phyloP scores from a whole-genome alignment of 2,329 filamentous ascomycete species.

The Monosporascus sp. region DNA sequence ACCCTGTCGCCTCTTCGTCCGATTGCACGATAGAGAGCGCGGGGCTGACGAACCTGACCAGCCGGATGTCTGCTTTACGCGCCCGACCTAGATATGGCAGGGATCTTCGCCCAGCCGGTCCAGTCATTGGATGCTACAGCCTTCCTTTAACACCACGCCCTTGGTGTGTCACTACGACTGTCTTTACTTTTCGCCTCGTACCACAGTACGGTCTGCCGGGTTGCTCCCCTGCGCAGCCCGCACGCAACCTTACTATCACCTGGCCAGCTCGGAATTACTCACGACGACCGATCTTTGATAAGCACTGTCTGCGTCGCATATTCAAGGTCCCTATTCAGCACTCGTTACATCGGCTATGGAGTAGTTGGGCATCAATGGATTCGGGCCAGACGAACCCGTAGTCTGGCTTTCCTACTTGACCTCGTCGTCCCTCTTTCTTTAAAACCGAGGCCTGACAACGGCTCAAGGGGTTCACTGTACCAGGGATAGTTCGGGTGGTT shows the following conservation, averaged over 20 bases:
- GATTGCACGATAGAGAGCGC: slow-evolving; percentile 41
- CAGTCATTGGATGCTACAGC: slow-evolving; percentile 16
- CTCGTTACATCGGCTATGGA: background rate
- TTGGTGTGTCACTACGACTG: slow-evolving; percentile 20
- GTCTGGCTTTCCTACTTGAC: background rate
- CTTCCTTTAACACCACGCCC: slow-evolving; percentile 5
- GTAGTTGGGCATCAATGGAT: background rate
- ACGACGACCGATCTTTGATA: slow-evolving; percentile 7
- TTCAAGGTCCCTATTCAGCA: background rate
- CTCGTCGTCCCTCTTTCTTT: background rate
- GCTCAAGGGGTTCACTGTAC: background rate
- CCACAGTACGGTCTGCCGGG: slow-evolving; percentile 12
- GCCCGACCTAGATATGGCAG: slow-evolving; percentile 37
- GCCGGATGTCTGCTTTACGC: slow-evolving; percentile 46
- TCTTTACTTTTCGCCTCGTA: slow-evolving; percentile 18
- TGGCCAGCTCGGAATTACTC: background rate
- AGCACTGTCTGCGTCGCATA: slow-evolving; percentile 2
- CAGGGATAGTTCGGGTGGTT: background rate
- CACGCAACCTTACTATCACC: background rate
- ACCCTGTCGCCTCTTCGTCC: slow-evolving; percentile 32
- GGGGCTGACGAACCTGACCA: slow-evolving; percentile 38
- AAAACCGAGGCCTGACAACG: background rate
- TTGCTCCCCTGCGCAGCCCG: slow-evolving; percentile 8
- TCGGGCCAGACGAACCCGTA: background rate
- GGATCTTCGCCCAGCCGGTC: slow-evolving; percentile 26